Evolutionary conservation across 805 yeast genomes (phyloP).

Genomic region (Yarrowia divulgata): DNA sequence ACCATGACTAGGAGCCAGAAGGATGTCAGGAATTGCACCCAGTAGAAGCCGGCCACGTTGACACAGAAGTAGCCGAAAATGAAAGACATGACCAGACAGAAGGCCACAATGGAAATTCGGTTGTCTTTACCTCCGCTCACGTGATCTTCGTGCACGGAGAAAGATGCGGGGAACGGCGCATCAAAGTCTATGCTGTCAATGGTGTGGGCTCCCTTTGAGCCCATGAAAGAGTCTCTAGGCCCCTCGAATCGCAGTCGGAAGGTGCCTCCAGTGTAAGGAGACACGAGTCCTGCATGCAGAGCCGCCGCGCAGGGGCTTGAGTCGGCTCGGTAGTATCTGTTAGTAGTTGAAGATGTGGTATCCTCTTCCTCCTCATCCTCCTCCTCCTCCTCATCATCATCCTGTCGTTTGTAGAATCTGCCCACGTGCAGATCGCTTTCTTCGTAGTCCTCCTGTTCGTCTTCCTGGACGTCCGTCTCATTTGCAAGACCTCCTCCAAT

Average conservation of each 20-base stretch:
- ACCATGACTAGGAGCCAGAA: conserved; percentile 84
- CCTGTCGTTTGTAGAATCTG: neutral
- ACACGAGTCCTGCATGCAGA: conserved; percentile 79
- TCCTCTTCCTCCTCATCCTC: neutral
- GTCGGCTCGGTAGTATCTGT: conserved; percentile 71
- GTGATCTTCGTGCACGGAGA: conserved; percentile 20
- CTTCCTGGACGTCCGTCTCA: neutral
- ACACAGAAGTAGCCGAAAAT: conserved; percentile 56
- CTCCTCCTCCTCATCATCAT: neutral
- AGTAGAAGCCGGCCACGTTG: conserved; percentile 63
- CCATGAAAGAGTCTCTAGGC: conserved; percentile 52
- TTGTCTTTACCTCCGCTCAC: conserved; percentile 70
- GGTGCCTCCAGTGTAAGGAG: conserved; percentile 81
- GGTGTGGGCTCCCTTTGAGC: conserved; percentile 59
- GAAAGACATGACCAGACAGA: conserved; percentile 66
- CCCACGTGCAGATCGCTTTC: conserved; percentile 16
- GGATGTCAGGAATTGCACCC: conserved; percentile 69
- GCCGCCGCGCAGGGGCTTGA: conserved; percentile 92
- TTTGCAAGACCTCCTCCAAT: conserved; percentile 73
- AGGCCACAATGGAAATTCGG: conserved; percentile 60
- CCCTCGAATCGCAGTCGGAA: conserved; percentile 68
- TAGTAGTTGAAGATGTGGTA: neutral
- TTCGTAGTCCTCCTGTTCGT: conserved; percentile 19
- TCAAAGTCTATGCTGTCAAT: conserved; percentile 64
- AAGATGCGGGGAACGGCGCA: conserved; percentile 79